Evolutionary conservation across 208 protist genomes (phyloP).

Genomic region (Sergeia podlipaevii): DNA sequence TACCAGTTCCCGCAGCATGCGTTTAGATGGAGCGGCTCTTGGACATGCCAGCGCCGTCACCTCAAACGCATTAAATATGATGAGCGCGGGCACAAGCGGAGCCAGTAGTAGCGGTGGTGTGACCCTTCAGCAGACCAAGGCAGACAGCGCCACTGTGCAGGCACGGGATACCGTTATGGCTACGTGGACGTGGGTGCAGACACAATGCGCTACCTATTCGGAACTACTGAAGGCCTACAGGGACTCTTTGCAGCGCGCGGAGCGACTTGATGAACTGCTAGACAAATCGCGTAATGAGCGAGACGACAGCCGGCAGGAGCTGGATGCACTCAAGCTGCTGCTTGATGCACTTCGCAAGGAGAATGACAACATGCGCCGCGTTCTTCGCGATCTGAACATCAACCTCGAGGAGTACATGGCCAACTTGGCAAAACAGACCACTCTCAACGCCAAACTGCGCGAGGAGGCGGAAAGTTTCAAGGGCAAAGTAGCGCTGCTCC

Average conservation of each 20-base stretch:
- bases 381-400: conserved; percentile 32
- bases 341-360: conserved; percentile 16
- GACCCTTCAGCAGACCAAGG: too few species aligned
- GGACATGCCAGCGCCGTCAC: too few species aligned
- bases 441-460: conserved; percentile 9
- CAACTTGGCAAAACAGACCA: conserved; percentile 11
- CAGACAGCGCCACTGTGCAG: too few species aligned
- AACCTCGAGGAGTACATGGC: conserved; percentile 23
- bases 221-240: background rate
- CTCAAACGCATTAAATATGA: too few species aligned
- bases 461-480: conserved; percentile 17
- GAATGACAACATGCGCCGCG: conserved; percentile 22
- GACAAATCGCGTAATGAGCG: conserved; percentile 8
- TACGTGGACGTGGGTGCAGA: background rate
- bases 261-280: conserved; percentile 18
- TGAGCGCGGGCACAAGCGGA: conserved; percentile 1
- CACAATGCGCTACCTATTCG: background rate
- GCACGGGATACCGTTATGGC: background rate
- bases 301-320: conserved; percentile 20
- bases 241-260: conserved; percentile 5
- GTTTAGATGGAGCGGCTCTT: too few species aligned
- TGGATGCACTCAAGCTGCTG: conserved; percentile 15
- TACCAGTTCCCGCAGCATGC: too few species aligned
- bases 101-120: too few species aligned
- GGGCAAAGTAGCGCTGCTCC: conserved; percentile 14